phyloP scores from a whole-genome alignment of 1,139 yeast genomes.

The Candida tetrigidarum region DNA sequence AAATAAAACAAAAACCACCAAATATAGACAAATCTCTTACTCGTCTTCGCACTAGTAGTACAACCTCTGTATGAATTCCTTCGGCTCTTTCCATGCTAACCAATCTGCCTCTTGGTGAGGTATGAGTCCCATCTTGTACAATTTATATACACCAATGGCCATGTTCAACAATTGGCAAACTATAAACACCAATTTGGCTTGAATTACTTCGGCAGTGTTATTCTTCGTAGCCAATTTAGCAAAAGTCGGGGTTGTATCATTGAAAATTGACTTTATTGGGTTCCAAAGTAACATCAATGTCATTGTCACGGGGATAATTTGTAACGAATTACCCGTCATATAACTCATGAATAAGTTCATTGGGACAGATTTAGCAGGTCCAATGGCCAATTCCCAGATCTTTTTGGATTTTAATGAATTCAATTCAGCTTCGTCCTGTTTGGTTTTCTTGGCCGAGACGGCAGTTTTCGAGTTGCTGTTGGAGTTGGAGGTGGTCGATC shows the following conservation, averaged over 20 bases:
- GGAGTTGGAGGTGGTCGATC: not conserved
- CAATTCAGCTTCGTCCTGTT: constrained; percentile 20
- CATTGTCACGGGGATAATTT: constrained; percentile 90
- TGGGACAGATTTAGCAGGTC: constrained; percentile 85
- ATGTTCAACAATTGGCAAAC: constrained; percentile 67
- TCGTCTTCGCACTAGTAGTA: no score
- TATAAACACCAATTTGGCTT: constrained; percentile 44
- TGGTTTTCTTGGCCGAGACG: constrained; percentile 8
- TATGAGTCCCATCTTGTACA: constrained; percentile 86
- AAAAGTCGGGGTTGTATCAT: constrained; percentile 53
- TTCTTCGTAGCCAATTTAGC: constrained; percentile 37
- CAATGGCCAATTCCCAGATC: constrained; percentile 87
- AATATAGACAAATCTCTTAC: no score
- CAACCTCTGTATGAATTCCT: constrained; percentile 35
- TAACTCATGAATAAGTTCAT: constrained; percentile 91
- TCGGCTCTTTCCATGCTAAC: constrained; percentile 76
- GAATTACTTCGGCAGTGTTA: constrained; percentile 45
- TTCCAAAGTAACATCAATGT: constrained; percentile 81
- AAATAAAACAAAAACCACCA: not conserved
- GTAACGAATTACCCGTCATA: constrained; percentile 91
- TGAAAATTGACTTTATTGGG: constrained; percentile 74
- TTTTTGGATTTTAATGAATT: constrained; percentile 56
- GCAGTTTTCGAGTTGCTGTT: not conserved
- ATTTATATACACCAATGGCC: constrained; percentile 82
- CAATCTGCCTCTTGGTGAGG: constrained; percentile 91